phyloP scores from a whole-genome alignment of 768 basidiomycete species.

The Dictyophora rubrovolvata region DNA sequence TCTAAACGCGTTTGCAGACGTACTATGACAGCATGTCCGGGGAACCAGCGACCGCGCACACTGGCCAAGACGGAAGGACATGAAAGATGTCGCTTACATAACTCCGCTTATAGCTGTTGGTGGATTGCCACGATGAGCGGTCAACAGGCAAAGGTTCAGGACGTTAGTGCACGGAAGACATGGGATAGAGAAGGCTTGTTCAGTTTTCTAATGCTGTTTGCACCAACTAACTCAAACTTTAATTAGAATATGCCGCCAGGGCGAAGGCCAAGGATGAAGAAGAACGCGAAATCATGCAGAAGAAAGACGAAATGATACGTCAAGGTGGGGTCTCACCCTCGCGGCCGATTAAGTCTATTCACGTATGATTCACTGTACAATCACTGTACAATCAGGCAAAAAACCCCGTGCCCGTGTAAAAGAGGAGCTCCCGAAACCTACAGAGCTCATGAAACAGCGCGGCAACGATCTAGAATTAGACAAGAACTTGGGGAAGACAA shows the following conservation, averaged over 20 bases:
- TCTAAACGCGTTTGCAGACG: not conserved
- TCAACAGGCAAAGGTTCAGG: conserved; percentile 26
- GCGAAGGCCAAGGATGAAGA: conserved; percentile 76
- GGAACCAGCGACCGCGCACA: not conserved
- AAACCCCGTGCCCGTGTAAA: conserved; percentile 57
- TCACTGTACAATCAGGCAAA: conserved; percentile 48
- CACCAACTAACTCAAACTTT: not conserved
- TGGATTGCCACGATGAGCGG: not conserved
- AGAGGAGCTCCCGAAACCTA: conserved; percentile 85
- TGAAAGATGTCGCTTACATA: not conserved
- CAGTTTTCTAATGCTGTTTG: not conserved
- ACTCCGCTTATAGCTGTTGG: not conserved
- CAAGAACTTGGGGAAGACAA: conserved; percentile 90
- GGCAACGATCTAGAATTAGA: conserved; percentile 80
- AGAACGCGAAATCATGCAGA: conserved; percentile 72
- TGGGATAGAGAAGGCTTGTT: conserved; percentile 80
- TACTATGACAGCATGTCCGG: not conserved
- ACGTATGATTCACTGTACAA: not conserved
- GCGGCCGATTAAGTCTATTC: conserved; percentile 4
- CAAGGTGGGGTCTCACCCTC: conserved; percentile 42
- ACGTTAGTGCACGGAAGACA: conserved; percentile 77
- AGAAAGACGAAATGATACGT: conserved; percentile 76
- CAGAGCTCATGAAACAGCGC: conserved; percentile 84
- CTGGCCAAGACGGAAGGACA: not conserved
- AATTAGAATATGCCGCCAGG: conserved; percentile 36